phyloP scores from a whole-genome alignment of 768 basidiomycete species.

The Podaxis sp. region DNA sequence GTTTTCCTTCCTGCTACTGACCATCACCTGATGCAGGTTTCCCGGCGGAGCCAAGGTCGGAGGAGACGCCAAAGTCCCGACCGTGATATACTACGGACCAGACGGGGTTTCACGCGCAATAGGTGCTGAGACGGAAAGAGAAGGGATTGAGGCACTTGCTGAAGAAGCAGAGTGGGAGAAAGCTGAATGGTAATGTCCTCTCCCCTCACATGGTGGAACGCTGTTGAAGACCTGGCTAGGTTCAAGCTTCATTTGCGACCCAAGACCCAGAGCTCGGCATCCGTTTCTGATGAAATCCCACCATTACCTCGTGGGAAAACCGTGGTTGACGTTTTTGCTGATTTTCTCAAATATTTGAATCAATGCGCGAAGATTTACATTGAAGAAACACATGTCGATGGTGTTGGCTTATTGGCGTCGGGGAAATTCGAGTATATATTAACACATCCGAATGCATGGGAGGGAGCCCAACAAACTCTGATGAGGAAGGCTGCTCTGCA shows the following conservation, averaged over 20 bases:
- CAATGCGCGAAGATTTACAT: slow-evolving; percentile 32
- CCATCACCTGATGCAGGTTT: slow-evolving; percentile 11
- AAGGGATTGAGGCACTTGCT: slow-evolving; percentile 30
- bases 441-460: slow-evolving; percentile 54
- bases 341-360: slow-evolving; percentile 38
- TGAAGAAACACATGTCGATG: slow-evolving; percentile 32
- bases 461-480: slow-evolving; percentile 42
- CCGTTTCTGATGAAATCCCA: slow-evolving; percentile 11
- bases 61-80: slow-evolving; percentile 43
- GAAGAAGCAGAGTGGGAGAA: slow-evolving; percentile 41
- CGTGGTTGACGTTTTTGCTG: slow-evolving; percentile 31
- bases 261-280: slow-evolving; percentile 4
- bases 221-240: slow-evolving; percentile 17
- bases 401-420: slow-evolving; percentile 20
- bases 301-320: slow-evolving; percentile 32
- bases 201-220: slow-evolving; percentile 1
- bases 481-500: slow-evolving; percentile 42
- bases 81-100: slow-evolving; percentile 40
- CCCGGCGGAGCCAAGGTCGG: slow-evolving; percentile 30
- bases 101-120: slow-evolving; percentile 31
- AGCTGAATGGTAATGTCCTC: slow-evolving; percentile 38
- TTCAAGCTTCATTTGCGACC: slow-evolving; percentile 23
- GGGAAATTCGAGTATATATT: slow-evolving; percentile 34
- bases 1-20: neutral
- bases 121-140: slow-evolving; percentile 39